phyloP scores from a whole-genome alignment of 169 alveolate species.

The Eimeria falciformis region DNA sequence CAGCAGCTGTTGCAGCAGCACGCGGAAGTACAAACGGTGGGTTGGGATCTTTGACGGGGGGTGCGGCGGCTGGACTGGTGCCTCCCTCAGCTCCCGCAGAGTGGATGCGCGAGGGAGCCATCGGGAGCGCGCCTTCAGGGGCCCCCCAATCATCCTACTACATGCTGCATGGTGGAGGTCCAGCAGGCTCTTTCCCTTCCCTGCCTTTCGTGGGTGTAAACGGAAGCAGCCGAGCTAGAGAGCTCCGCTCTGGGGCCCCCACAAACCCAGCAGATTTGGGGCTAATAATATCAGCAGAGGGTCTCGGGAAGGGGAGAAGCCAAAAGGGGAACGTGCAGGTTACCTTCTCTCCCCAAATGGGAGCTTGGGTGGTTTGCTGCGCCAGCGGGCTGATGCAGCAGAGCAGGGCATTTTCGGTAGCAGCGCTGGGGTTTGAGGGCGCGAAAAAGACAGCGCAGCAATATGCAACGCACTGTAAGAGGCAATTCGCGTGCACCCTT shows the following conservation, averaged over 20 bases:
- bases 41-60: constrained; percentile 23
- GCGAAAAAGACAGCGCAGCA: constrained; percentile 67
- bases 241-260: constrained; percentile 25
- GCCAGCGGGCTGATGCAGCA: constrained; percentile 58
- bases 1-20: constrained; percentile 16
- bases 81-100: constrained; percentile 9
- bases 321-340: constrained; percentile 56
- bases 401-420: constrained; percentile 60
- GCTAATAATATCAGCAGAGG: constrained; percentile 50
- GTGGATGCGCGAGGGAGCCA: constrained; percentile 42
- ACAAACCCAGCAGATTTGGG: constrained; percentile 60
- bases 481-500: too few species aligned
- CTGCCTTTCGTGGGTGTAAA: not conserved
- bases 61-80: constrained; percentile 7
- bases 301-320: constrained; percentile 35
- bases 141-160: constrained; percentile 6
- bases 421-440: constrained; percentile 58
- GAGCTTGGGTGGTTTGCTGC: constrained; percentile 67
- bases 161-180: constrained; percentile 9
- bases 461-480: constrained; percentile 58
- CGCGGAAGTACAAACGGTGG: too few species aligned
- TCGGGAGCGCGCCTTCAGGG: constrained; percentile 3
- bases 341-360: constrained; percentile 65
- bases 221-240: not conserved
- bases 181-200: not conserved